Base-by-base conservation (phyloP, 345 rosid genomes). In the Populus tremula region DNA sequence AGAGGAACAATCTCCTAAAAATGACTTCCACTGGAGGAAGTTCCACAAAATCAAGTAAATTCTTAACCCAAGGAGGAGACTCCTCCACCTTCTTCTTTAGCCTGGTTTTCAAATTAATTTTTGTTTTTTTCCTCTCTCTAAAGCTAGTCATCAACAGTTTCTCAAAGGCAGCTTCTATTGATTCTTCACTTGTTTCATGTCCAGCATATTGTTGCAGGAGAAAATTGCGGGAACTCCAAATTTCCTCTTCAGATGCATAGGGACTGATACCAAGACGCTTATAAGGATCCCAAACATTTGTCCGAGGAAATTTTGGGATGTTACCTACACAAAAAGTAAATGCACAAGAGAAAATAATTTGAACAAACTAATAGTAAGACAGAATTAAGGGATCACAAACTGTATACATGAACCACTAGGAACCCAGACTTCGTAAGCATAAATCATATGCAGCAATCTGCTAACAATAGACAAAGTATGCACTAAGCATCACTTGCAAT, bases 161-260 rank as follows among this genome's bases (percentile, higher is more conserved):
- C 93, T 96, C 99, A 82, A 96, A 96, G 23, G 99, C 99, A 61
- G 88, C 97, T 87, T 96, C 98, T 78, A 94, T 82, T 3, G 99
- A 92, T 80, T 96, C 98, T 84, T 87, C 92, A 67, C 97, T 96
- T 82, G 93, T 88, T 85, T 96, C 99, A 72, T 93, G 93, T 23
- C 98, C 98, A 62, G 93, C 83, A 82, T 93, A 92, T 83, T 96
- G 97, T 73, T 92, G 81, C 74, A 92, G 53, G 73, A 96, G 98
- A 76, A 96, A 96, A 87, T 96, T 94, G 80, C 99, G 97, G 0
- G 99, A 89, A 8, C 92, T 91, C 99, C 97, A 96, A 78, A 96
- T 87, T 83, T 96, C 99, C 75, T 96, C 98, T 87, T 92, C 97
- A 0, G 97, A 89, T 78, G 99, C 97, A 78, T 90, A 88, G 21